Base-by-base conservation (phyloP, 192 early-diverging fungal species). In the Rhizoclosmatium globosum region DNA sequence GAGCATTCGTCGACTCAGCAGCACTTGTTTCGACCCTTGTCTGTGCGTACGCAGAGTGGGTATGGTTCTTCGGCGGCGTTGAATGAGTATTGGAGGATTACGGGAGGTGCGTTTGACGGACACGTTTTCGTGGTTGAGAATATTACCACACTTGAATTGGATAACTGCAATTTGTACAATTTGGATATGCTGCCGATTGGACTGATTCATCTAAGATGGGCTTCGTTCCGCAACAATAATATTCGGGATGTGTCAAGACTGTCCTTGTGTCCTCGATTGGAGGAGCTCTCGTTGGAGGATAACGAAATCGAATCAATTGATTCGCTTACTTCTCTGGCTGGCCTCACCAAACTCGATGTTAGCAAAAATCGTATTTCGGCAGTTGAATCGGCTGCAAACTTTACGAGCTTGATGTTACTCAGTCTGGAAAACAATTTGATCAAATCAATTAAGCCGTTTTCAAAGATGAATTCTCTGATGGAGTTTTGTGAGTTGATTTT, bases 151-250 rank as follows among this genome's bases (percentile, higher is more conserved):
- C 57, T 90, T 13, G 89, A 89, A 71, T 74, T 90, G 9, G 87
- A 90, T 71, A 74, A 59, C 31, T 89, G 87, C 76, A 74, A 83
- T 62, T 71, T 90, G n/a, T 83, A 80, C 45, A 81, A 79, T 62
- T 65, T 90, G 60, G 76, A 84, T 4, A 53, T 39, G 41, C 74
- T 90, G 2, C 89, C 89, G 15, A 45, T 77, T 6, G 69, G 79
- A 23, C 58, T 90, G 69, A 67, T 81, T 1, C 81, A 88, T 59
- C 81, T 91, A 23, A 71, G 84, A 9, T 90, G 88, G 88, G 86
- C 87, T 13, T 88, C 86, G 59, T 90, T 91, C 79, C 58, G 87
- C 58, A 86, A 88, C 79, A 91, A 91, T 76, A 81, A 80, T 77
- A 56, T 91, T 6, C 19, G 75, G 4, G 89, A 91, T 73, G 77